phyloP scores from a whole-genome alignment of 768 basidiomycete genomes.

The Mycena crocata region DNA sequence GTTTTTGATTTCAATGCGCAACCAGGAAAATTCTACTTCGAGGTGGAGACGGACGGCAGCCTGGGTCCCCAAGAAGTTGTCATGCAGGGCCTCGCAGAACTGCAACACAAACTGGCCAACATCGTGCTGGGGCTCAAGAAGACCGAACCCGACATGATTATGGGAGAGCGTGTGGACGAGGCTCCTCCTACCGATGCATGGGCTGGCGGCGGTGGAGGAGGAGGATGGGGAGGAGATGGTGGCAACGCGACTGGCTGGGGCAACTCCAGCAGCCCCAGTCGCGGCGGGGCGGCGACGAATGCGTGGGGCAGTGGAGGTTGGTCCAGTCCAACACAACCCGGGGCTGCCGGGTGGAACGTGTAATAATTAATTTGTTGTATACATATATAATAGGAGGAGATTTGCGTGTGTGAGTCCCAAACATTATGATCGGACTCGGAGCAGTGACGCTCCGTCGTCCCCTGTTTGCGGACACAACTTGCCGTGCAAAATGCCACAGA shows the following conservation, averaged over 20 bases:
- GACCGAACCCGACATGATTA: conserved; percentile 65
- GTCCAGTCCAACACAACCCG: conserved; percentile 63
- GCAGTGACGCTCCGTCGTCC: neutral
- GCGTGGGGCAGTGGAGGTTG: conserved; percentile 54
- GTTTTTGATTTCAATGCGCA: conserved; percentile 90
- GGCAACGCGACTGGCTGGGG: conserved; percentile 34
- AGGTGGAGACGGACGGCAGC: conserved; percentile 95
- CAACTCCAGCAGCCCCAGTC: conserved; percentile 25
- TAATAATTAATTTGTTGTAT: conserved; percentile 30
- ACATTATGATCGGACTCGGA: too few species aligned
- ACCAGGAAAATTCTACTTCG: conserved; percentile 92
- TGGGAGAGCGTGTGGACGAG: conserved; percentile 31
- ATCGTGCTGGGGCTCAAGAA: conserved; percentile 81
- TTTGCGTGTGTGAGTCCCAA: too few species aligned
- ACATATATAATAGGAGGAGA: neutral
- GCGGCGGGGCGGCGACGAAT: conserved; percentile 37
- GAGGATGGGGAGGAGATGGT: conserved; percentile 33
- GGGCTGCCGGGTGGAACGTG: conserved; percentile 68
- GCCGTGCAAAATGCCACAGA: neutral
- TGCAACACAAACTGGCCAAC: conserved; percentile 85
- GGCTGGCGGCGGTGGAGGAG: conserved; percentile 43
- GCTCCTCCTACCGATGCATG: conserved; percentile 37
- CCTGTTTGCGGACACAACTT: neutral
- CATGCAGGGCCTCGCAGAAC: conserved; percentile 82
- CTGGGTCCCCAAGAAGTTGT: conserved; percentile 90